These are phyloP conservation scores for Chrysoporthe austroafricana DNA, from an alignment of 2,329 filamentous ascomycete species.

Conservation along the genomic window DNA sequence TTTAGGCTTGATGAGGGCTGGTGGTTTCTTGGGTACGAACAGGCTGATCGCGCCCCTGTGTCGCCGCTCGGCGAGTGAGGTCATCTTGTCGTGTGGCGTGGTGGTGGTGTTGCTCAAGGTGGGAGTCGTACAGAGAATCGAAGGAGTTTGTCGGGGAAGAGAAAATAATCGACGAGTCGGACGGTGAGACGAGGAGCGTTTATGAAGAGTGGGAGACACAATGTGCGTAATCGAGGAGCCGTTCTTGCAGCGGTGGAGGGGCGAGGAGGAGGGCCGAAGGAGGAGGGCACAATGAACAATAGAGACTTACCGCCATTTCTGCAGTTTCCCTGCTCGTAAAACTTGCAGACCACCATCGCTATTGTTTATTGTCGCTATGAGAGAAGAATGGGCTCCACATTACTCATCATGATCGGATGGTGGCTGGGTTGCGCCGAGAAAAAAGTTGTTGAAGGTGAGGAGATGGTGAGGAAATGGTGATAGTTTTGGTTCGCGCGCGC, in stretches of 20 bases:
- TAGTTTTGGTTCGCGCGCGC: background rate
- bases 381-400: background rate
- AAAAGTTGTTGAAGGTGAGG: background rate
- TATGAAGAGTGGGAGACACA: background rate
- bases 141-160: background rate
- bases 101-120: background rate
- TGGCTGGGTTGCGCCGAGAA: background rate
- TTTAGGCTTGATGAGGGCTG: background rate
- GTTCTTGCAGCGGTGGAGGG: background rate
- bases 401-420: background rate
- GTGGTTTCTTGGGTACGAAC: background rate
- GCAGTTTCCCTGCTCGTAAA: slow-evolving; percentile 56
- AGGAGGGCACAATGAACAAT: background rate
- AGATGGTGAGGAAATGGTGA: background rate
- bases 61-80: background rate
- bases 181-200: background rate
- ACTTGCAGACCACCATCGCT: slow-evolving; percentile 47
- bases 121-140: background rate
- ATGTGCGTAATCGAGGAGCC: background rate
- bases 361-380: background rate
- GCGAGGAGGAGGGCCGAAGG: background rate
- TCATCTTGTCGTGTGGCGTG: background rate
- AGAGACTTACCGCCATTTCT: slow-evolving; percentile 52
- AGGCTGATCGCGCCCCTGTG: background rate
- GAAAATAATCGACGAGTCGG: background rate